Evolutionary conservation across 345 rosid genomes (phyloP).

Genomic region (Odontarrhena argentea): DNA sequence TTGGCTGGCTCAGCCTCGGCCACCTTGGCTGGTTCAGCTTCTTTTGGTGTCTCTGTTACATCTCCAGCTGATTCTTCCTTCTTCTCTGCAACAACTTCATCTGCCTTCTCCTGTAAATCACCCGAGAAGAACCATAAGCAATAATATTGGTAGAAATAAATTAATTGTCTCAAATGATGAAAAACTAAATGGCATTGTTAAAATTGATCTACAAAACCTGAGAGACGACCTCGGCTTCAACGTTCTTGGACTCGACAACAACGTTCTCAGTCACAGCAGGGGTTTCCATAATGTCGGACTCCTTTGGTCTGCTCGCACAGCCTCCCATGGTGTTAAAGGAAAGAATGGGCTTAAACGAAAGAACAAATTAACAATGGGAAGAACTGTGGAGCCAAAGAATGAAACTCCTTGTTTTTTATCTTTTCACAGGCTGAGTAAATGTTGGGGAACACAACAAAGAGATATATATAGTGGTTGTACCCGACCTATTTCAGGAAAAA

Average conservation of each 20-base stretch:
- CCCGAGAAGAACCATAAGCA: constrained; percentile 4
- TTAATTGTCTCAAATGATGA: neutral
- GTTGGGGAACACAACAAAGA: constrained; percentile 22
- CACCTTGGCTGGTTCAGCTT: constrained; percentile 40
- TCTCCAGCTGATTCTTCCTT: constrained; percentile 48
- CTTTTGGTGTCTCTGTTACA: constrained; percentile 41
- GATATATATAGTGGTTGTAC: constrained; percentile 28
- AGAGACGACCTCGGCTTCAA: constrained; percentile 33
- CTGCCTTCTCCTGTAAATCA: constrained; percentile 37
- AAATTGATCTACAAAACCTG: constrained; percentile 29
- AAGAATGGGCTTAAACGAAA: constrained; percentile 22
- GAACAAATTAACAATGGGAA: constrained; percentile 28
- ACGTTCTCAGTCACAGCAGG: constrained; percentile 30
- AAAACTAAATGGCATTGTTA: neutral
- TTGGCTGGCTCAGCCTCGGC: constrained; percentile 18
- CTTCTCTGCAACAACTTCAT: constrained; percentile 38
- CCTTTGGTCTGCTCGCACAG: constrained; percentile 50
- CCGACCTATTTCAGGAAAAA: constrained; percentile 38
- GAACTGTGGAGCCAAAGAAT: constrained; percentile 43
- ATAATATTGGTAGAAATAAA: neutral
- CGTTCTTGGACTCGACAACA: constrained; percentile 36
- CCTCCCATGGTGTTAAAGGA: constrained; percentile 39
- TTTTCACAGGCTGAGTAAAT: constrained; percentile 40
- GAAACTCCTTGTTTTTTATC: constrained; percentile 32
- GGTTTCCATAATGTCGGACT: constrained; percentile 38